Conservation (phyloP, 2,329 filamentous ascomycete species). For the Thelonectria olida region DNA sequence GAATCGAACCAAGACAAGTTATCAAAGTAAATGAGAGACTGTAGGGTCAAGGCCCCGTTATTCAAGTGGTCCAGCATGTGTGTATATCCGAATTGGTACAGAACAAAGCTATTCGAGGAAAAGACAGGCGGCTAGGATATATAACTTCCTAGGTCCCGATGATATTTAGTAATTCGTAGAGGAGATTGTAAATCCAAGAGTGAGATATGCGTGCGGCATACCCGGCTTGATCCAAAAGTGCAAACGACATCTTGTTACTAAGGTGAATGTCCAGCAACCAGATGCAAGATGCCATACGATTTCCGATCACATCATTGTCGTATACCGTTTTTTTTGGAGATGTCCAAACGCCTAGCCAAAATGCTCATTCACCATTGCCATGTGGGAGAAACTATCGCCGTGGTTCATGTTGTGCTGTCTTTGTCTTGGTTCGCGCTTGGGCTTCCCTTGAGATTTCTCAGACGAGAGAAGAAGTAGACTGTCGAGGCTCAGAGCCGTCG, state of each 20-base stretch:
- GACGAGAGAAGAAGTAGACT: conserved; percentile 28
- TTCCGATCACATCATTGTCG: neutral
- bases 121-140: neutral
- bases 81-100: neutral
- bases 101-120: neutral
- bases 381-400: neutral
- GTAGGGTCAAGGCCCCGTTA: neutral
- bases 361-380: neutral
- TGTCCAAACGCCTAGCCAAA: neutral
- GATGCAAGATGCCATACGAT: neutral
- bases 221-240: conserved; percentile 1
- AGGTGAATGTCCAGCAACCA: neutral
- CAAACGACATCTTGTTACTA: neutral
- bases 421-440: neutral
- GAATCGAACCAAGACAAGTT: neutral
- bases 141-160: neutral
- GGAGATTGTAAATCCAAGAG: neutral
- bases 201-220: neutral
- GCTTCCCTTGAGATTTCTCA: neutral
- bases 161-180: neutral
- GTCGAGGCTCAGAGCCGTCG: conserved; percentile 29
- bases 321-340: neutral
- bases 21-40: neutral
- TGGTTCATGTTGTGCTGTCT: neutral
- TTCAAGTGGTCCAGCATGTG: neutral